Percentiles rank a stretch among this genome's conserved stretches.
These are phyloP conservation scores for Pittosporum tobira DNA, from an alignment of 129 eudicot genomes.

Conservation along the genomic window DNA sequence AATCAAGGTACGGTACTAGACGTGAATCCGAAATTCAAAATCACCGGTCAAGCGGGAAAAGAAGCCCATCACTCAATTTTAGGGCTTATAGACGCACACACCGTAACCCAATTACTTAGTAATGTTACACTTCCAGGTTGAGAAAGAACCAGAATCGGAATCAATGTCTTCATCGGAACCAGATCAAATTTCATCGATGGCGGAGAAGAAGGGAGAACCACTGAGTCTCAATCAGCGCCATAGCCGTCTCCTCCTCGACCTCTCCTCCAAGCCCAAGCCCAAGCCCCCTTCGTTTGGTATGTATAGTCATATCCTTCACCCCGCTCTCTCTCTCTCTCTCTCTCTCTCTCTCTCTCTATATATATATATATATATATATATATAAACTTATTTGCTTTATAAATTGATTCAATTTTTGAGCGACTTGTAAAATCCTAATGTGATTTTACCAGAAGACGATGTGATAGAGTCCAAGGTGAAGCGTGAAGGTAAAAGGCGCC, in stretches of 20 bases:
- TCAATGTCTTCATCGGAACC: too few relatives aligned
- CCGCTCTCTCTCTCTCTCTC: background rate
- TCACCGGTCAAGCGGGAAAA: too few relatives aligned
- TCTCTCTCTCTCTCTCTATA: background rate
- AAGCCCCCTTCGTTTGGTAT: constrained; percentile 15
- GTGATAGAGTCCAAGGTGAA: constrained; percentile 5
- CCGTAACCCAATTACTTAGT: too few relatives aligned
- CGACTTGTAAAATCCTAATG: too few relatives aligned
- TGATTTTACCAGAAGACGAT: background rate
- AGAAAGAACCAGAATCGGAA: too few relatives aligned
- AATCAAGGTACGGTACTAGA: too few relatives aligned
- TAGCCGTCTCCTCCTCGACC: constrained; percentile 33
- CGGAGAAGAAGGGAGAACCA: constrained; percentile 39
- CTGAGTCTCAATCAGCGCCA: constrained; percentile 81
- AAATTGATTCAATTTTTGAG: background rate
- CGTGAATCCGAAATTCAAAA: too few relatives aligned
- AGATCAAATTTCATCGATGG: constrained; percentile 24
- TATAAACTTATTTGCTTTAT: background rate
- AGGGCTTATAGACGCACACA: too few relatives aligned
- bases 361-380: background rate
- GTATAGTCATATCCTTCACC: background rate
- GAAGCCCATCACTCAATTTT: too few relatives aligned
- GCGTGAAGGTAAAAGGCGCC: constrained; percentile 4
- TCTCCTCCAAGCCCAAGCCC: constrained; percentile 36
- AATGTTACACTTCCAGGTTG: too few relatives aligned